Base-by-base conservation (phyloP, 257 asterid species). In the Coffea eugenioides region DNA sequence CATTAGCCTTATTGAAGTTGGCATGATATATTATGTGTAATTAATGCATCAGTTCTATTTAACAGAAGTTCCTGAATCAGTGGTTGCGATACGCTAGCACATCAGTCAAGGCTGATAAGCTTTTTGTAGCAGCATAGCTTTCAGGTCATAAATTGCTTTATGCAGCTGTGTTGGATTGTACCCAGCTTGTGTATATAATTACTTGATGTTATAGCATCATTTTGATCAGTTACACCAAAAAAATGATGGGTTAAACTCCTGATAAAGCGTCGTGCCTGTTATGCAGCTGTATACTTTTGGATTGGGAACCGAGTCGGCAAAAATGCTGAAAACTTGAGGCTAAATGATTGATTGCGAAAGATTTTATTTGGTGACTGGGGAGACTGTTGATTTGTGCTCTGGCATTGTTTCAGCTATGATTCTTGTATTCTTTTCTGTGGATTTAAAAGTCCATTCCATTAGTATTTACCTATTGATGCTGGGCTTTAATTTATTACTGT, bases 1-100 rank as follows among this genome's bases (percentile, higher is more conserved):
- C 85, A 92, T 93, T 62, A 93, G 98, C 92, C 93, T 93, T 68
- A 93, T 92, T 62, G 99, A 95, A 85, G 98, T 95, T 71, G 98
- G 97, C 74, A 93, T 93, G 99, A 93, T 95, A 76, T 93, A 93
- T 82, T 89, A 92, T 79, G 98, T 94, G 83, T 94, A 87, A 82
- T 56, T 31, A 27, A 64, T 62, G 72, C 73, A 46, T 16, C 31
- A 45, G 52, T 64, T 70, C 73, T 64, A 25, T 20, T 46, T 8
- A 7, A 8, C 61, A 62, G 12, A 27, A 11, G 57, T 45, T 61
- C 61, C 46, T 62, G 25, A 39, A 34, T 43, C 39, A n/a, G 73
- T 77, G 74, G 36, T n/a, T 62, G 21, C 41, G 8, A 43, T 15
- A 20, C 34, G 21, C 67, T 36, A 48, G 66, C 36, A 25, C 25